Base-by-base conservation (phyloP, 768 basidiomycete species). In the Galerina marginata region DNA sequence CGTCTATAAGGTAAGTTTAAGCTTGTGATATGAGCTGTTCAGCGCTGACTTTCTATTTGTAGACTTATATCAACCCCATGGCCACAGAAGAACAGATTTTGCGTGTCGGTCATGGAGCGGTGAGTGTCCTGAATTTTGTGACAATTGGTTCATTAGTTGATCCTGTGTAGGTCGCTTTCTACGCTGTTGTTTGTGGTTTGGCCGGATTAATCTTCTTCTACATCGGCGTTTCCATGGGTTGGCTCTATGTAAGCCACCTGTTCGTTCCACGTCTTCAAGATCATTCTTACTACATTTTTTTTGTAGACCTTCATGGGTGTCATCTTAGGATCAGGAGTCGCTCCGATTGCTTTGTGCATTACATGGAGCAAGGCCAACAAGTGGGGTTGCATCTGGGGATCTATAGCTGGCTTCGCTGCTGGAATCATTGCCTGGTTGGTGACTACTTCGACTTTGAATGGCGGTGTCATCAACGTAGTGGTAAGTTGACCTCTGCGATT, bases 141-240 rank as follows among this genome's bases (percentile, higher is more conserved):
- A 23, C 23, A 3, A 11, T 9, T 44, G 15, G 23, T 49, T 16
- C 38, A 29, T 33, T 45, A 6, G 20, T 40, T 23, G 20, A n/a
- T 12, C 33, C n/a, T 16, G 4, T 23, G 9, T 25, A 90, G 87
- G 88, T 93, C 36, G 84, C 77, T 0, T 71, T 84, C 26, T 93
- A 90, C 67, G 91, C 90, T 0, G 65, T 94, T 42, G 79, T 91
- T 38, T 94, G 93, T 83, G 93, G 87, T 20, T 66, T 94, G n/a
- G 88, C 90, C 0, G 93, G 93, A 0, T 72, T 91, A 33, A 89
- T 93, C 53, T 96, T 96, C 80, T 93, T 79, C 75, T 95, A 91
- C 71, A 93, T 95, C 63, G 94, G 94, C 6, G 88, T 96, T 26
- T 92, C 90, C 25, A 90, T 96, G 90, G 94, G 94, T 20, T 96